Evolutionary conservation across 352 stramenopile genomes (phyloP).

Genomic region (Thraustochytrium striatum): DNA sequence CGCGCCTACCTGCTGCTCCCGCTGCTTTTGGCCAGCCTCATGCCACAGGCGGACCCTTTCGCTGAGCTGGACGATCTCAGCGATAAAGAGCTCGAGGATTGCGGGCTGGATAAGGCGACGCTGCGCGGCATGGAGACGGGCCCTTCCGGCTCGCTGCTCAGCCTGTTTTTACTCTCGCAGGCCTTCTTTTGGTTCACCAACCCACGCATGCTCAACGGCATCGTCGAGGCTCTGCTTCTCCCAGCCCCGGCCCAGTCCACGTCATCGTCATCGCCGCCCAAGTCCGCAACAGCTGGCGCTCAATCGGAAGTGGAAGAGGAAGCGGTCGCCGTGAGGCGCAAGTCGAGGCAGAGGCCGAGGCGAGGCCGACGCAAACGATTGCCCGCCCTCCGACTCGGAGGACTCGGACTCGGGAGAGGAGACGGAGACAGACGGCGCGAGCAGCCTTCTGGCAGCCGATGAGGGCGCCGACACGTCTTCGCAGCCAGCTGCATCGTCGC

Average conservation of each 20-base stretch:
- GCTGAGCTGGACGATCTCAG: constrained; percentile 26
- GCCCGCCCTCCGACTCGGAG: too few species aligned
- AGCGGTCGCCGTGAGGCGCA: too few species aligned
- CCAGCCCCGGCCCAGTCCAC: not conserved
- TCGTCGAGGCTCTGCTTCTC: constrained; percentile 13
- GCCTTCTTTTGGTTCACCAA: constrained; percentile 30
- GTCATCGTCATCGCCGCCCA: too few species aligned
- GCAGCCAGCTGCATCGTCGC: too few species aligned
- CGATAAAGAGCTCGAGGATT: not conserved
- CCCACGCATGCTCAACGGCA: constrained; percentile 1
- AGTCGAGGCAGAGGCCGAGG: too few species aligned
- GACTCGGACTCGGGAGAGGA: too few species aligned
- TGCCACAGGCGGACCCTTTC: constrained; percentile 11
- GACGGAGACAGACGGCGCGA: too few species aligned
- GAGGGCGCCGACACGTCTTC: too few species aligned
- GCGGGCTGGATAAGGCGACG: not conserved
- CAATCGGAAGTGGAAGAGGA: too few species aligned
- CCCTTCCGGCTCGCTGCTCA: constrained; percentile 20
- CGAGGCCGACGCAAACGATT: too few species aligned
- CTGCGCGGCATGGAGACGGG: not conserved
- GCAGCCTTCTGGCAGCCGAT: too few species aligned
- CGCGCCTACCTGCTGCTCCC: constrained; percentile 37
- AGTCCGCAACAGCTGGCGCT: too few species aligned
- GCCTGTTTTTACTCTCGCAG: constrained; percentile 17
- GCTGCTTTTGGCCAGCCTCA: constrained; percentile 23